These are phyloP conservation scores for Aphanoascus verrucosus DNA, from an alignment of 2,329 filamentous ascomycete species.

Conservation along the genomic window DNA sequence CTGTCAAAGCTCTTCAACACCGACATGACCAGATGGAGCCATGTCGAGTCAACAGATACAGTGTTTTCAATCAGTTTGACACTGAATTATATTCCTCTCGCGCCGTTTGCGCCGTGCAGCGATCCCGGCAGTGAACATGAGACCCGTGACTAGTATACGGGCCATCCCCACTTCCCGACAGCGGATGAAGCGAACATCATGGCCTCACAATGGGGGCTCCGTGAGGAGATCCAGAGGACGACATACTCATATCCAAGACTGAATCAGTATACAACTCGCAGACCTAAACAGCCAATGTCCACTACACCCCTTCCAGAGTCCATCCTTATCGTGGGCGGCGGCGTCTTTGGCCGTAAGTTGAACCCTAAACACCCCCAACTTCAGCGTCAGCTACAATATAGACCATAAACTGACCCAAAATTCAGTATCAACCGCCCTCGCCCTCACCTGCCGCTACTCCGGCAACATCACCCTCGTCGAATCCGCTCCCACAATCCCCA, in stretches of 20 bases:
- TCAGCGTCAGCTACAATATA: neutral
- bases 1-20: too few species aligned
- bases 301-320: slow-evolving; percentile 24
- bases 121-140: slow-evolving; percentile 3
- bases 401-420: neutral
- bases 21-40: too few species aligned
- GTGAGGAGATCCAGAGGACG: neutral
- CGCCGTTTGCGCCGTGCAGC: neutral
- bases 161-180: slow-evolving; percentile 2
- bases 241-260: neutral
- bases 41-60: neutral
- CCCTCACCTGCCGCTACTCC: slow-evolving; percentile 49
- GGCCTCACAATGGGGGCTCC: neutral
- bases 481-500: slow-evolving; percentile 44
- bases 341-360: slow-evolving; percentile 36
- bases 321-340: slow-evolving; percentile 35
- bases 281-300: slow-evolving; percentile 1
- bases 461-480: slow-evolving; percentile 50
- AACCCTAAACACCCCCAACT: neutral
- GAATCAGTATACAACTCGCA: neutral
- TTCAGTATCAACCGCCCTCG: slow-evolving; percentile 54
- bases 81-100: too few species aligned
- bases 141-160: neutral
- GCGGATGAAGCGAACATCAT: neutral
- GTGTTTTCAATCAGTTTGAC: neutral